Percentiles rank a stretch among this genome's conserved stretches.
Conservation (phyloP, 2,329 filamentous ascomycete species). For the Talaromyces sp. region DNA sequence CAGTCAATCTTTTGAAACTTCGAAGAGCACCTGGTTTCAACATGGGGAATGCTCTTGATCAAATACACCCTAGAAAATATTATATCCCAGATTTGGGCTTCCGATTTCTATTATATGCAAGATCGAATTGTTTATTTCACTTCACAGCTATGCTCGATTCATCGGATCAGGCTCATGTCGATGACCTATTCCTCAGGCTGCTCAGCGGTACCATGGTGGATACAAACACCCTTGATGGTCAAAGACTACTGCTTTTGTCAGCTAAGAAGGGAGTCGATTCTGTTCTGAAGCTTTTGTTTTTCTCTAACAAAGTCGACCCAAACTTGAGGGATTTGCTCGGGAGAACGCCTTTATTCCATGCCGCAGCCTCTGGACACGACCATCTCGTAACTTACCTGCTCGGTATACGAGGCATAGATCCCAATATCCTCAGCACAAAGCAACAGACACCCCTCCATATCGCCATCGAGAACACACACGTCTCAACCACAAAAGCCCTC, state of each 20-base stretch:
- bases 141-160: not conserved
- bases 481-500: not conserved
- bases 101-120: not conserved
- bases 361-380: not conserved
- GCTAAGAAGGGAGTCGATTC: not conserved
- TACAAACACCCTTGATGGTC: not conserved
- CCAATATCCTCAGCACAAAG: not conserved
- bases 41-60: not conserved
- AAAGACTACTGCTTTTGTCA: not conserved
- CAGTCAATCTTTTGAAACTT: not conserved
- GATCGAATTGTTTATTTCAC: slow-evolving; percentile 1
- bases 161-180: not conserved
- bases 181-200: not conserved
- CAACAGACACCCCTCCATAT: not conserved
- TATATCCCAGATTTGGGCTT: not conserved
- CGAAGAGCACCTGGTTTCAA: slow-evolving; percentile 1
- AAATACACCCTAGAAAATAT: not conserved
- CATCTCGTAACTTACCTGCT: not conserved
- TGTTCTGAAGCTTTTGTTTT: not conserved
- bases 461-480: not conserved
- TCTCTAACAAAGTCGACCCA: not conserved
- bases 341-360: not conserved
- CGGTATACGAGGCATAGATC: not conserved
- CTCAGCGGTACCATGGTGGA: not conserved
- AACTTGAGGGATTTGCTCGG: not conserved